Evolutionary conservation across 441 rosid genomes (phyloP), one percentile per base, ranked within the genome.

Genomic region (Jatropha multifida): DNA sequence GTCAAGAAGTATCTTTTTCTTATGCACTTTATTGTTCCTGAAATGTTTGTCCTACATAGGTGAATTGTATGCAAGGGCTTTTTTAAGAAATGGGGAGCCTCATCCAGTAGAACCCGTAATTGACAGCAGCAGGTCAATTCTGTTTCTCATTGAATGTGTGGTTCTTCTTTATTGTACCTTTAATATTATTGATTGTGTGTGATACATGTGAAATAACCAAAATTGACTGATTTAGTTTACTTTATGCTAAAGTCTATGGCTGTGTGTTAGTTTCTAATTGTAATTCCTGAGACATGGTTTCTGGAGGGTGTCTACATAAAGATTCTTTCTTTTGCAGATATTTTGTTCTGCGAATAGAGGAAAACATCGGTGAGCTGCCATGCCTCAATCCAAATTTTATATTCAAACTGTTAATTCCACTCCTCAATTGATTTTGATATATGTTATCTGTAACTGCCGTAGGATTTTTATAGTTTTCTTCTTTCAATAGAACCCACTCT

Each of bases 41-140:
- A 64, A 64, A 62, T 71, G 3, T 71, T 74, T 62, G 4, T 75
- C 54, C 69, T 61, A 40, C 54, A 52, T 74, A 91, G 98, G 96
- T 74, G 98, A 93, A 75, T 77, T 93, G 72, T 96, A 96, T 56
- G 99, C 98, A 32, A 89, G 89, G 81, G 95, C 99, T 61, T 96
- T 96, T 87, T 81, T 96, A 80, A 89, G 97, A 85, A 86, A 86
- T 48, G 99, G 95, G 64, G 97, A 95, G 75, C 97, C 87, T 4
- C 97, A 95, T 86, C 98, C 99, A 7, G 97, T 95, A 80, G 99
- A 95, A 88, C 70, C 97, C 61, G 99, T 95, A 77, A 87, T 95
- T 79, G 99, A 95, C 80, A 95, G 99, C 86, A 95, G 99, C 94
- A 92, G 99, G 99, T 93, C 60, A 60, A 75, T 68, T 66, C 63